phyloP scores from a whole-genome alignment of 441 rosid genomes.

The Corymbia citriodora region DNA sequence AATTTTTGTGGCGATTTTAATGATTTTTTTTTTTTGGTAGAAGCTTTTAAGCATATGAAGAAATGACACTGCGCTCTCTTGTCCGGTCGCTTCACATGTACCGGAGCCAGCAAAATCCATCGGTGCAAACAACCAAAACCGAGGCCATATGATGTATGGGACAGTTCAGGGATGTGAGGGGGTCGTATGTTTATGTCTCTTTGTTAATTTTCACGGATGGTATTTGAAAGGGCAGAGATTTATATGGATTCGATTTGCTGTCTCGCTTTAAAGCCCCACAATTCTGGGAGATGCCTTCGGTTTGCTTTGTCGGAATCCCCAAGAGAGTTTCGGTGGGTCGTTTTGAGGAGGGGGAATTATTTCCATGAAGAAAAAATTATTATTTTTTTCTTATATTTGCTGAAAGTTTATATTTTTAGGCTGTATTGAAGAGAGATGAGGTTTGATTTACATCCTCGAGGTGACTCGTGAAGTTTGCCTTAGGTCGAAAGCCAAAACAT shows the following conservation, averaged over 20 bases:
- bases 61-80: neutral
- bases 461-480: neutral
- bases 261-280: neutral
- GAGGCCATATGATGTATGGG: neutral
- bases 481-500: neutral
- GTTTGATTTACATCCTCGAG: neutral
- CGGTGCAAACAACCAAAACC: neutral
- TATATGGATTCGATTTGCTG: neutral
- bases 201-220: neutral
- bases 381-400: neutral
- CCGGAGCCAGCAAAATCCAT: constrained; percentile 1
- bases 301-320: neutral
- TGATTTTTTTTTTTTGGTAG: neutral
- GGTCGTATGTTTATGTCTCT: neutral
- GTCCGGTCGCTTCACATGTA: constrained; percentile 12
- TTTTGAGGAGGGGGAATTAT: neutral
- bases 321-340: neutral
- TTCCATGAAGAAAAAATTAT: neutral
- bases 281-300: neutral
- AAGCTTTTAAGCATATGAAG: neutral
- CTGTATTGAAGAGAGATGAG: neutral
- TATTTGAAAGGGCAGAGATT: neutral
- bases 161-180: neutral
- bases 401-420: neutral
- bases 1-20: neutral